Conservation (phyloP, 164 flowering plant species). For the Chloranthus sessilifolius region DNA sequence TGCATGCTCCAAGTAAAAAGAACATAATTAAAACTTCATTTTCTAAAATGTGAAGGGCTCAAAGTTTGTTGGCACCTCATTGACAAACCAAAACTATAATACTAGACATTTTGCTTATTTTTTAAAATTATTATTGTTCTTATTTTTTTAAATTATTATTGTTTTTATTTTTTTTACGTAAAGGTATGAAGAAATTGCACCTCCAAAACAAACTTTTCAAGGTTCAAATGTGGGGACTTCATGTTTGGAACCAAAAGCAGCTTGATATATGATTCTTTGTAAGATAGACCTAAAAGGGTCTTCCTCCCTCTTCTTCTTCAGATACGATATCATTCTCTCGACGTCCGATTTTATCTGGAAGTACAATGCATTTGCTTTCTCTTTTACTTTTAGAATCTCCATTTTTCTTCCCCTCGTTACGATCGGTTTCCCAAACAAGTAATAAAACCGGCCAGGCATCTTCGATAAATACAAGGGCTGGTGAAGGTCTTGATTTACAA, state of each 20-base stretch:
- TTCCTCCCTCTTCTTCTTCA: conserved; percentile 62
- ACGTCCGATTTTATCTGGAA: conserved; percentile 56
- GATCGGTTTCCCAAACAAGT: conserved; percentile 79
- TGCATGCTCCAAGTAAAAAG: no score
- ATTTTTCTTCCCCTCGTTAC: conserved; percentile 51
- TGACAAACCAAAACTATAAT: no score
- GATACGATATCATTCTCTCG: conserved; percentile 37
- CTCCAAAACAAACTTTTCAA: conserved; percentile 12
- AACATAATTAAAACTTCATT: no score
- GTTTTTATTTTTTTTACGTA: no score
- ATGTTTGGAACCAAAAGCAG: conserved; percentile 17
- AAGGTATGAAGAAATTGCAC: no score
- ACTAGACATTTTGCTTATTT: no score
- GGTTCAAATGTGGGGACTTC: conserved; percentile 39
- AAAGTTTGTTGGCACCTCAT: no score
- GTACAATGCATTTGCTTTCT: conserved; percentile 51
- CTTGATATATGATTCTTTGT: conserved; percentile 43
- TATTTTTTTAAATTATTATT: no score
- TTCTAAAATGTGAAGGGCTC: no score
- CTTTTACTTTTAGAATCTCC: conserved; percentile 39
- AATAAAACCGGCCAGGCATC: conserved; percentile 81
- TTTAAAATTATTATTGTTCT: no score
- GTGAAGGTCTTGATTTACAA: conserved; percentile 39
- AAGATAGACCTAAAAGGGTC: conserved; percentile 64
- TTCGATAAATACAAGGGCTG: conserved; percentile 68